Base-by-base conservation (phyloP, 345 rosid genomes). In the Citrus sp. region DNA sequence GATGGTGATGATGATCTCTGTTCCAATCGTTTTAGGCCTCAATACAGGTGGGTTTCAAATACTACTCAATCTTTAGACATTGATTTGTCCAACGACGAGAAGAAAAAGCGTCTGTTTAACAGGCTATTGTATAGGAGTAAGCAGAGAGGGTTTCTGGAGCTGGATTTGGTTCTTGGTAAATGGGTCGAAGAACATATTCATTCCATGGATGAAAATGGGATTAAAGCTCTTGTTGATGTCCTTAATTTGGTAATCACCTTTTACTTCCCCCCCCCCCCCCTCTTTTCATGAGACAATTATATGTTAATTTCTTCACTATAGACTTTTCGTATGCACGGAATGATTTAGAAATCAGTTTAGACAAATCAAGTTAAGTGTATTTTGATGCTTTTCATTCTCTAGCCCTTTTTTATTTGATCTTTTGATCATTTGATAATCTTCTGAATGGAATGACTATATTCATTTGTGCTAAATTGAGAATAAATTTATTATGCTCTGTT, bases 51-150 rank as follows among this genome's bases (percentile, higher is more conserved):
- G 78, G 78, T 85, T 76, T 62, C 83, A 28, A 85, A 66, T 34
- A 77, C 51, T 60, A 2, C 80, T 51, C 87, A 82, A 73, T 84
- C 85, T 51, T 74, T 78, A 6, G 87, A 85, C 67, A 81, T 91
- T 21, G 92, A 91, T 80, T 89, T 93, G 79, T 91, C 97, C 72
- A 85, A 49, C 38, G 92, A 91, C 70, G 97, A 93, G 84, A 91
- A 83, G 85, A 93, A 85, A 82, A 82, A 97, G 79, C 93, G 89
- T 64, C 73, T 93, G 56, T 83, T 78, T 85, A 95, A 95, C 86
- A 95, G 98, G 76, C 75, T 96, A 84, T 80, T 96, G 85, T 94
- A 96, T 84, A 88, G 98, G 89, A 96, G 99, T 87, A 96, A 82
- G 74, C 99, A 96, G 80, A 84, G 99, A 87, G 99, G 99, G 34